These are phyloP conservation scores for Tephrocybe rancida DNA, from an alignment of 768 basidiomycete species.

Conservation along the genomic window DNA sequence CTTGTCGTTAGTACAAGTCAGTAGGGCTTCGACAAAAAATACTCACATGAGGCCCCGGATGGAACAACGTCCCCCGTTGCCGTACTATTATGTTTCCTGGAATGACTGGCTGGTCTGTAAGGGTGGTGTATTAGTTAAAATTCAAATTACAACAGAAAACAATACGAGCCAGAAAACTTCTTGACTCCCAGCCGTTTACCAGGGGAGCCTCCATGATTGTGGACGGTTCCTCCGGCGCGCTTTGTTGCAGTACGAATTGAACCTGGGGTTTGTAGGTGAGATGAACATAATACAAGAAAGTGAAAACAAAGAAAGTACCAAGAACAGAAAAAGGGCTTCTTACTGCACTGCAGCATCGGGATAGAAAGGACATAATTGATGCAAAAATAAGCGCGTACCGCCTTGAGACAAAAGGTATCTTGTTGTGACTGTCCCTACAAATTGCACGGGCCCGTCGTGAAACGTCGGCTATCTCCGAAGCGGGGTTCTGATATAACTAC, in stretches of 20 bases:
- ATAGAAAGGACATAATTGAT: slow-evolving; percentile 48
- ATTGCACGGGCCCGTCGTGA: slow-evolving; percentile 9
- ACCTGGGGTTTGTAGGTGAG: slow-evolving; percentile 40
- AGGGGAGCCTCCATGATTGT: slow-evolving; percentile 91
- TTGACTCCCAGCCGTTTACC: slow-evolving; percentile 95
- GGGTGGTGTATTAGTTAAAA: neutral
- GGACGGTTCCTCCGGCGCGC: slow-evolving; percentile 91
- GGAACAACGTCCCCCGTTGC: slow-evolving; percentile 91
- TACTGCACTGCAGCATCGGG: slow-evolving; percentile 39
- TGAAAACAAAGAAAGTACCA: slow-evolving; percentile 27
- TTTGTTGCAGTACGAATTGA: slow-evolving; percentile 94
- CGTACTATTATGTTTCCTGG: slow-evolving; percentile 97
- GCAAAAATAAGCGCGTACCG: neutral
- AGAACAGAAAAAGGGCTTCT: slow-evolving; percentile 54
- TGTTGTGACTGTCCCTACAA: neutral
- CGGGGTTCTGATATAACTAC: slow-evolving; percentile 28
- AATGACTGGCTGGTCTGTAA: slow-evolving; percentile 82
- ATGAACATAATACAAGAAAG: neutral
- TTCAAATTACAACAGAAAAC: neutral
- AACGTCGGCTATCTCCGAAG: slow-evolving; percentile 43
- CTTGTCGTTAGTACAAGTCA: slow-evolving; percentile 5
- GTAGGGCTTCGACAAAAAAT: neutral
- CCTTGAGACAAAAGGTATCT: slow-evolving; percentile 10
- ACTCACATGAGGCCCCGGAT: slow-evolving; percentile 91
- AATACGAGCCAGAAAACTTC: slow-evolving; percentile 84